Base-by-base conservation (phyloP, 1,284 basidiomycete species). In the Xanthoconium separans region DNA sequence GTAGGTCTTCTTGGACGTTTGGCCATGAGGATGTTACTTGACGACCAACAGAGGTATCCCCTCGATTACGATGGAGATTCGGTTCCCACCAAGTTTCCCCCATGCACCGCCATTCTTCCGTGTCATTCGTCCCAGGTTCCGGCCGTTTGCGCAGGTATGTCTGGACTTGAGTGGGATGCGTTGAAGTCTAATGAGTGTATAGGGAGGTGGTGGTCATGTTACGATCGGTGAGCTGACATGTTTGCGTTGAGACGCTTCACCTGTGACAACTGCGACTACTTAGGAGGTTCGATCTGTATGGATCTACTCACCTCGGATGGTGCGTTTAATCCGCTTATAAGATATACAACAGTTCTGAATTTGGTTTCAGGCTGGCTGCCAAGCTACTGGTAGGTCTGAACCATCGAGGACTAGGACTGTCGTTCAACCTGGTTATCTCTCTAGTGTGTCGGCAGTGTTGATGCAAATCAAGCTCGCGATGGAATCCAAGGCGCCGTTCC, bases 261-360 rank as follows among this genome's bases (percentile, higher is more conserved):
- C n/a, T 36, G 9, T 40, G 11, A 27, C 37, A 50, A 44, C 33
- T 8, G 8, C 9, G 22, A 51, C 42, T 15, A 31, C 24, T 15
- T 47, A 83, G 82, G 82, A 27, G 84, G 83, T 4, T 85, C 83
- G 7, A 85, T 85, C 50, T 85, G 83, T 58, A 84, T 86, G 83
- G 84, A 86, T 63, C 70, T 86, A 12, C 65, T 86, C 44, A 85
- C 84, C 1, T 73, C 82, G 0, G 80, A 83, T 57, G 84, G 81
- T 80, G 52, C 58, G 76, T 57, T 31, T 12, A 27, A 29, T 12
- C 31, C 9, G 18, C 18, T 42, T 20, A 12, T 2, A 20, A 10
- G 34, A 24, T n/a, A 29, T n/a, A 29, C 45, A 22, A 13, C 46
- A 2, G 0, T 31, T 41, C 39, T 41, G 4, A 49, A 40, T 12